Conservation (phyloP, 2,329 filamentous ascomycete genomes). For the Colletotrichum plurivorum region DNA sequence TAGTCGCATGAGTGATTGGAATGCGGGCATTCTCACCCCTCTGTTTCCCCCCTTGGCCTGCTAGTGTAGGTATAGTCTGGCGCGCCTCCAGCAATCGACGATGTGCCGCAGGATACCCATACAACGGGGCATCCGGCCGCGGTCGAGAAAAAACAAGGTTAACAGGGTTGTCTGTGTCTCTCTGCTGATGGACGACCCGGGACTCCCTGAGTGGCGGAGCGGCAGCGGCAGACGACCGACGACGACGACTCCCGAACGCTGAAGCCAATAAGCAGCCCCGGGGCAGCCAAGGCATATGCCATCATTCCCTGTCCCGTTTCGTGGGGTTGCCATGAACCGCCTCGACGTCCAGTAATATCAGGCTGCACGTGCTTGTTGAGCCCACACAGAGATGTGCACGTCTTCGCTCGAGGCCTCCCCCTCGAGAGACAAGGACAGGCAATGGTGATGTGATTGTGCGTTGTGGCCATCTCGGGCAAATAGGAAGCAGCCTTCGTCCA, state of each 20-base stretch:
- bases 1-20: conserved; percentile 39
- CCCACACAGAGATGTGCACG: conserved; percentile 21
- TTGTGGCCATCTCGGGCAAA: conserved; percentile 15
- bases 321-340: conserved; percentile 32
- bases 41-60: conserved; percentile 19
- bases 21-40: conserved; percentile 33
- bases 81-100: conserved; percentile 33
- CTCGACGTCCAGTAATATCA: conserved; percentile 17
- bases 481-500: not conserved
- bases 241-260: conserved; percentile 19
- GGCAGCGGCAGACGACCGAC: not conserved
- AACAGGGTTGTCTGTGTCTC: conserved; percentile 1
- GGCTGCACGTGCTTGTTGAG: conserved; percentile 10
- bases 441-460: conserved; percentile 14
- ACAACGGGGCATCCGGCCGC: conserved; percentile 1
- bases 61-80: conserved; percentile 22
- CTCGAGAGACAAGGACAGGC: conserved; percentile 15
- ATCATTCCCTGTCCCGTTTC: conserved; percentile 28
- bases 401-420: conserved; percentile 3
- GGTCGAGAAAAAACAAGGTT: conserved; percentile 12
- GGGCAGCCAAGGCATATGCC: conserved; percentile 30
- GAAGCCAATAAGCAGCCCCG: conserved; percentile 24
- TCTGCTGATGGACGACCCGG: not conserved
- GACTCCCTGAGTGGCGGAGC: conserved; percentile 28
- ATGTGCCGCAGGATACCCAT: conserved; percentile 32